phyloP scores from a whole-genome alignment of 176 grass and related monocot species.

The Lolium multiflorum region DNA sequence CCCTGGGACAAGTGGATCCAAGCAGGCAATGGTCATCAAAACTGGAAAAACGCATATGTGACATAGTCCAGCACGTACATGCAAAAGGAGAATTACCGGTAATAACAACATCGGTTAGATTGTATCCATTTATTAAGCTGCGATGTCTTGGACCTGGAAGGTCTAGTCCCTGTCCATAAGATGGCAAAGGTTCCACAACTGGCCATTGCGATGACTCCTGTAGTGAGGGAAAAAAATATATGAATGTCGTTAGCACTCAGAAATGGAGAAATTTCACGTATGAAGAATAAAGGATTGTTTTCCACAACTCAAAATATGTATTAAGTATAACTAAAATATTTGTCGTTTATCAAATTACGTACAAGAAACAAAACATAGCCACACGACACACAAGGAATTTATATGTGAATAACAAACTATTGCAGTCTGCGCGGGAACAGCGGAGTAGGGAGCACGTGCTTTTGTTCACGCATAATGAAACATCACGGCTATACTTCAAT shows the following conservation, averaged over 20 bases:
- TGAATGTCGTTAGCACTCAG: not conserved
- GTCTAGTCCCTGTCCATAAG: conserved; percentile 83
- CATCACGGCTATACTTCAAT: conserved; percentile 17
- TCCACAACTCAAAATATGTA: conserved; percentile 19
- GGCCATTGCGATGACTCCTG: conserved; percentile 92
- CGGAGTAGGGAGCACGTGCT: not conserved
- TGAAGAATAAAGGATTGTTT: conserved; percentile 25
- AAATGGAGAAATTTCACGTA: conserved; percentile 22
- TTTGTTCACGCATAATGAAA: conserved; percentile 11
- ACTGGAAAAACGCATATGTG: not conserved
- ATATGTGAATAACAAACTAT: conserved; percentile 25
- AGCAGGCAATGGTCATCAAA: not conserved
- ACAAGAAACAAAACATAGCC: not conserved
- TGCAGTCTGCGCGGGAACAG: conserved; percentile 2
- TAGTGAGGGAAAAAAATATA: conserved; percentile 25
- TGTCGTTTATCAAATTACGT: not conserved
- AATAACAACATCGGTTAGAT: conserved; percentile 82
- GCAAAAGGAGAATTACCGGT: conserved; percentile 61
- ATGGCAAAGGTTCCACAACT: conserved; percentile 79
- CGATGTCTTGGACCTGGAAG: conserved; percentile 74
- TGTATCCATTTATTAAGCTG: conserved; percentile 85
- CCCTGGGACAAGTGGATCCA: conserved; percentile 47
- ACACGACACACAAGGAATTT: conserved; percentile 8
- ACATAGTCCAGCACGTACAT: not conserved
- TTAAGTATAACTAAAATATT: conserved; percentile 14